These are phyloP conservation scores for Trichocladium uniseriatum DNA, from an alignment of 495 filamentous ascomycete genomes.

Conservation along the genomic window DNA sequence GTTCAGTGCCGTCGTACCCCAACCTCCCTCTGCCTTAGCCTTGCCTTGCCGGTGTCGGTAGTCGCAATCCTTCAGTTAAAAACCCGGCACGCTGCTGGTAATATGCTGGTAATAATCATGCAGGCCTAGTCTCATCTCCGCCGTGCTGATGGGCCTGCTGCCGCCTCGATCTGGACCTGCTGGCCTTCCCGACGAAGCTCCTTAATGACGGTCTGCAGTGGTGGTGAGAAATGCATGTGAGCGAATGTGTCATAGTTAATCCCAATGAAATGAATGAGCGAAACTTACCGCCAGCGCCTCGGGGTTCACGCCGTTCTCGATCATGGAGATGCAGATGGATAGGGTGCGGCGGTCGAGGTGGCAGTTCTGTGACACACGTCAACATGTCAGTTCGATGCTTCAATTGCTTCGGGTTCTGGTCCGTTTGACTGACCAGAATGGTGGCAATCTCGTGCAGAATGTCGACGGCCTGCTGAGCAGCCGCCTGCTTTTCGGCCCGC, in stretches of 20 bases:
- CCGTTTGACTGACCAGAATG: conserved; percentile 52
- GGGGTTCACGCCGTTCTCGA: conserved; percentile 95
- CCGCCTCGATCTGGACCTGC: conserved; percentile 6
- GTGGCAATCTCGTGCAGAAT: conserved; percentile 90
- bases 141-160: background rate
- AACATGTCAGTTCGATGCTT: too few relatives aligned
- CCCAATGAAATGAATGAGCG: background rate
- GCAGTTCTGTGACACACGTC: conserved; percentile 57
- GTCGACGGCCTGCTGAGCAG: conserved; percentile 92
- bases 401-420: background rate
- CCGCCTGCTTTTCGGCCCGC: conserved; percentile 56
- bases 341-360: conserved; percentile 81
- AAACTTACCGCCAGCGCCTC: conserved; percentile 80
- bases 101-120: background rate
- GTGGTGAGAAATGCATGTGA: background rate
- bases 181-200: conserved; percentile 11
- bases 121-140: background rate
- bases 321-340: conserved; percentile 88
- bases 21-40: too few relatives aligned
- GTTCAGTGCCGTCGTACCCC: too few relatives aligned
- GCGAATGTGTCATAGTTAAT: too few relatives aligned
- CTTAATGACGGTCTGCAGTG: conserved; percentile 9
- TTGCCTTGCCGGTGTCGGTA: too few relatives aligned
- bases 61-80: too few relatives aligned
- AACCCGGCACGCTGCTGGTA: too few relatives aligned